A percentile compares a stretch with the other conserved stretches of the same genome.
Evolutionary conservation across 2,329 filamentous ascomycete species (phyloP).

Genomic region (Alternaria arbusti): DNA sequence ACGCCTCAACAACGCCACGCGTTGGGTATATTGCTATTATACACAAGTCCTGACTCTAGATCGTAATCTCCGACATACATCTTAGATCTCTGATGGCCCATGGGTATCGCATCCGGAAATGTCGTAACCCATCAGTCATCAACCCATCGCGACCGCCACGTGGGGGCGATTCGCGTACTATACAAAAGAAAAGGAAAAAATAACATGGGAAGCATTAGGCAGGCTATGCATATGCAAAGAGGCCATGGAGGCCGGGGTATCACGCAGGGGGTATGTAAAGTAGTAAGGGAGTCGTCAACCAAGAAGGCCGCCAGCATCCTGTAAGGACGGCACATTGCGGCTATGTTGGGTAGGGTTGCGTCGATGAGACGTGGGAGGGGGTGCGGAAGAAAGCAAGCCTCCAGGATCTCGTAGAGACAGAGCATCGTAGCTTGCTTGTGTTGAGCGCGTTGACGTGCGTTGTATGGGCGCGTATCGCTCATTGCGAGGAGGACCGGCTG

Average conservation of each 20-base stretch:
- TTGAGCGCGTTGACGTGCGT: slow-evolving; percentile 31
- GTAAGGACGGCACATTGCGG: slow-evolving; percentile 34
- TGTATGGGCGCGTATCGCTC: slow-evolving; percentile 16
- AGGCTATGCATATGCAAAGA: slow-evolving; percentile 29
- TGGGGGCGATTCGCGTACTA: slow-evolving; percentile 25
- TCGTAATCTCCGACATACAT: not conserved
- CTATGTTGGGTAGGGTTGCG: slow-evolving; percentile 33
- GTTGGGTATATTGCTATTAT: slow-evolving; percentile 4
- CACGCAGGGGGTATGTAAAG: slow-evolving; percentile 26
- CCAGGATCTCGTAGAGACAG: slow-evolving; percentile 40
- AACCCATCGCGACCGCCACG: slow-evolving; percentile 24
- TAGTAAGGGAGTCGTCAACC: slow-evolving; percentile 19
- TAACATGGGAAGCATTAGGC: slow-evolving; percentile 17
- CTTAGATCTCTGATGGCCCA: not conserved
- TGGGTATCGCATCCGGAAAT: not conserved
- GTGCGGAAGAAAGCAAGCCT: slow-evolving; percentile 29
- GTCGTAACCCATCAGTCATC: slow-evolving; percentile 22
- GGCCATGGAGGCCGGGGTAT: slow-evolving; percentile 41
- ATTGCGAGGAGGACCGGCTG: slow-evolving; percentile 15
- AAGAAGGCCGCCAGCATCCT: slow-evolving; percentile 44
- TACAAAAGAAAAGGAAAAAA: slow-evolving; percentile 6
- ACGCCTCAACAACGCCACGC: slow-evolving; percentile 9
- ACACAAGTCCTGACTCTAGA: slow-evolving; percentile 2
- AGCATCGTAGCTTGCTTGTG: slow-evolving; percentile 30
- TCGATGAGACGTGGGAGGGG: slow-evolving; percentile 15